phyloP scores from a whole-genome alignment of 1,284 basidiomycete species.

The Xerocomus amazonicus region DNA sequence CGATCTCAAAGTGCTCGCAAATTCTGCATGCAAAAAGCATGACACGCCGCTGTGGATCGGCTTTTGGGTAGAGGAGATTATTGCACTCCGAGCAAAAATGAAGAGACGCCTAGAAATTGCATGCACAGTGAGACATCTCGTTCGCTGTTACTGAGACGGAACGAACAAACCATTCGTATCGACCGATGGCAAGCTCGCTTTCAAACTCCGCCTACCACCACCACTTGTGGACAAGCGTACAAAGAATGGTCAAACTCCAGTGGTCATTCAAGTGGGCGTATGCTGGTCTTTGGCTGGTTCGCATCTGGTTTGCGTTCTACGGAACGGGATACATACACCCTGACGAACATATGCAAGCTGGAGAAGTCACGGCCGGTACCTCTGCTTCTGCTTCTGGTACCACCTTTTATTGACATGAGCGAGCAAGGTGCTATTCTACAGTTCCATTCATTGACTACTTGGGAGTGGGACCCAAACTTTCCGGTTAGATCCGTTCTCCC shows the following conservation, averaged over 20 bases:
- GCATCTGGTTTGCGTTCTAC: slow-evolving; percentile 33
- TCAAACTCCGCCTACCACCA: slow-evolving; percentile 27
- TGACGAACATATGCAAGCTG: slow-evolving; percentile 43
- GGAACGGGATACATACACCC: slow-evolving; percentile 42
- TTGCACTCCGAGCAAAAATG: slow-evolving; percentile 92
- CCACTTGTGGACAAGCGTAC: neutral
- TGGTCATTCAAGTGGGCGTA: slow-evolving; percentile 21
- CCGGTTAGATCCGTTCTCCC: slow-evolving; percentile 39
- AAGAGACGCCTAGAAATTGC: slow-evolving; percentile 56
- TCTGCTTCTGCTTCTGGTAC: neutral
- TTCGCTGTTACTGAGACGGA: slow-evolving; percentile 2
- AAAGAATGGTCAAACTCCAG: slow-evolving; percentile 4
- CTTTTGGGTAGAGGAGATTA: slow-evolving; percentile 92
- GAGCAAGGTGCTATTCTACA: slow-evolving; percentile 31
- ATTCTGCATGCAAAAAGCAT: slow-evolving; percentile 95
- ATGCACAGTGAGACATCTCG: slow-evolving; percentile 15
- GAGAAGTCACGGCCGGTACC: slow-evolving; percentile 38
- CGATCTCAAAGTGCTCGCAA: slow-evolving; percentile 85
- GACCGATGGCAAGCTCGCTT: slow-evolving; percentile 15
- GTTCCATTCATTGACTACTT: slow-evolving; percentile 30
- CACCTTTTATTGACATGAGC: slow-evolving; percentile 7
- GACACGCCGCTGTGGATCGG: slow-evolving; percentile 80
- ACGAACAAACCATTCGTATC: slow-evolving; percentile 25
- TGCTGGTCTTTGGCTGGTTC: slow-evolving; percentile 27
- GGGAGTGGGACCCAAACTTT: slow-evolving; percentile 37